A percentile compares a stretch with the other conserved stretches of the same genome.
Evolutionary conservation across 192 early-diverging fungal species (phyloP).

Genomic region (Umbelopsis vinacea): DNA sequence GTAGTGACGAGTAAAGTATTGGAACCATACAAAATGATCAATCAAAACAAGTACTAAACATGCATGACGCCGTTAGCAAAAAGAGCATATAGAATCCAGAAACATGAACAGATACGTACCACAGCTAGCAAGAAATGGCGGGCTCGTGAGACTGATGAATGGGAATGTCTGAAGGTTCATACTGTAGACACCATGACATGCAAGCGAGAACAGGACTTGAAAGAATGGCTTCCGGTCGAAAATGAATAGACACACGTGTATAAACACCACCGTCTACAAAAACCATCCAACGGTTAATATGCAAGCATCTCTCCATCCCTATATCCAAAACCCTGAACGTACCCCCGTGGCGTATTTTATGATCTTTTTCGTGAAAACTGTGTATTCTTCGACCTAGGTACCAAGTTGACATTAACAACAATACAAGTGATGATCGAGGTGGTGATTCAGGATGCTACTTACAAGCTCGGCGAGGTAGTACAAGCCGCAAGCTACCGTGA

Average conservation of each 20-base stretch:
- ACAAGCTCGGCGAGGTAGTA: conserved; percentile 81
- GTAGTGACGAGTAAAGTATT: conserved; percentile 78
- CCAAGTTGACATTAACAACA: not conserved
- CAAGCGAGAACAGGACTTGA: conserved; percentile 71
- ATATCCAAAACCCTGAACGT: conserved; percentile 13
- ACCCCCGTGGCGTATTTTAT: conserved; percentile 67
- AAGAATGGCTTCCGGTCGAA: conserved; percentile 81
- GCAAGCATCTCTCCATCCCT: not conserved
- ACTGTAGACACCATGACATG: conserved; percentile 81
- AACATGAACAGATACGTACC: conserved; percentile 52
- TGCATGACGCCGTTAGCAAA: too few relatives aligned
- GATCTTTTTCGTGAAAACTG: conserved; percentile 75
- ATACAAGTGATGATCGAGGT: conserved; percentile 20
- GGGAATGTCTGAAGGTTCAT: conserved; percentile 84
- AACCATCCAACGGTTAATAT: not conserved
- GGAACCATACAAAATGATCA: conserved; percentile 97
- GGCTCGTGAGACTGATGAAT: conserved; percentile 73
- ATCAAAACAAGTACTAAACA: conserved; percentile 71
- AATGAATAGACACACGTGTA: conserved; percentile 74
- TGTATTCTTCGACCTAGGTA: conserved; percentile 73
- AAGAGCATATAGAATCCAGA: not conserved
- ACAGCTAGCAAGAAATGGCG: conserved; percentile 81
- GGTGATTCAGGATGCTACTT: conserved; percentile 15
- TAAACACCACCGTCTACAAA: conserved; percentile 57
- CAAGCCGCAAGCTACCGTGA: conserved; percentile 72